Evolutionary conservation across 2,329 filamentous ascomycete species (phyloP), one percentile per base, ranked within the genome.

Genomic region (Cladorrhinum sp.): DNA sequence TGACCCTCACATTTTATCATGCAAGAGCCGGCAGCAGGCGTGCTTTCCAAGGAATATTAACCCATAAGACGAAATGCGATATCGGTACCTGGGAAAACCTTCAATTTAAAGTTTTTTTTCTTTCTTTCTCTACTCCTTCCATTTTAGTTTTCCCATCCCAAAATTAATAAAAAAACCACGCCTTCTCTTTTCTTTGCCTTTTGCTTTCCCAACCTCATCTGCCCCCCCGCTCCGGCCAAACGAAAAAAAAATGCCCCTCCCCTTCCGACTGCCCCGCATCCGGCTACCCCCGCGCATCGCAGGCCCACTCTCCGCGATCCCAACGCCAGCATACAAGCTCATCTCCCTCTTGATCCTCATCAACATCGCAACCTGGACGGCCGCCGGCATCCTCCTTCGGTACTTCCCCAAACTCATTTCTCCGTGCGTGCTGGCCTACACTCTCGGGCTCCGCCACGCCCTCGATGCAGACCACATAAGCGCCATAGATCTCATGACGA

Each of bases 401-500:
- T 80, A 78, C 65, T 77, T 84, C 71, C 78, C 83, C 0, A 77
- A 81, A 0, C 82, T 96, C 62, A 85, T 93, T 51, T 90, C 90
- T 1, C 88, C 92, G 2, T 91, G 92, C 1, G 86, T 93, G 1
- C 83, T 97, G 0, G 88, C 92, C 22, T 97, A 96, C 74, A 91
- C 91, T 0, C 83, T 98, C 10, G 93, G 93, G 2, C 83, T 98
- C 12, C 89, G 93, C 48, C 93, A 98, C 79, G 93, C 93, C n/a
- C 85, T 98, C 50, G 95, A 98, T 71, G 95, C 93, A n/a, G 93
- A 98, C 75, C 95, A 98, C 73, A 84, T 83, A 69, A 76, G 76
- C 68, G 93, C 93, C 64, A 99, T 98, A 69, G 93, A 98, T 75
- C 83, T 98, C 38, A 96, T 96, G 88, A 98, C 95, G 0, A 84